Percentiles rank a stretch among this genome's conserved stretches.
phyloP scores from a whole-genome alignment of 1,139 yeast genomes.

The Candida dubliniensis region DNA sequence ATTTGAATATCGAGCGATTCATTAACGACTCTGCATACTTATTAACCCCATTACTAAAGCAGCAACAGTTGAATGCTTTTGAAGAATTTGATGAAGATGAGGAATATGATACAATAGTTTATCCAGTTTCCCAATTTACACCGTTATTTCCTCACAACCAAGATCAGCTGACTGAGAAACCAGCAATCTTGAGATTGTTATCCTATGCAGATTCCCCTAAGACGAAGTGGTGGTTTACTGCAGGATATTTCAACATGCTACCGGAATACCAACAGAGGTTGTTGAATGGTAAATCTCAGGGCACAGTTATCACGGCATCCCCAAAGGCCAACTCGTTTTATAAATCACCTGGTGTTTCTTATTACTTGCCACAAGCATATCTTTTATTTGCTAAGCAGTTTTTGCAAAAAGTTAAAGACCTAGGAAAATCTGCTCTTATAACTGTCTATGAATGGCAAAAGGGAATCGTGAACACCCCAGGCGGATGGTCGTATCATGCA shows the following conservation, averaged over 20 bases:
- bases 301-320: constrained; percentile 83
- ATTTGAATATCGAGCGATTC: constrained; percentile 55
- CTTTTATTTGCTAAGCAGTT: constrained; percentile 73
- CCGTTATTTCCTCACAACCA: constrained; percentile 66
- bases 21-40: constrained; percentile 57
- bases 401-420: constrained; percentile 50
- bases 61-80: constrained; percentile 35
- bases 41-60: constrained; percentile 58
- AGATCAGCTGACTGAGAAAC: constrained; percentile 74
- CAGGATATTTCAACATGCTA: constrained; percentile 93
- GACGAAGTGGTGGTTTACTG: constrained; percentile 85
- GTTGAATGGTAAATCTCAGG: constrained; percentile 59
- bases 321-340: constrained; percentile 94
- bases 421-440: constrained; percentile 50
- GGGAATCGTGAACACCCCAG: constrained; percentile 77
- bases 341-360: constrained; percentile 78
- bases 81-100: constrained; percentile 30
- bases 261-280: constrained; percentile 69
- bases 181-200: constrained; percentile 60
- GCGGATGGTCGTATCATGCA: constrained; percentile 99
- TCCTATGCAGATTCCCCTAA: constrained; percentile 56
- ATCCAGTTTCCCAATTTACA: constrained; percentile 89
- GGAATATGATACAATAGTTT: constrained; percentile 63
- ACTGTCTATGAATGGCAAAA: constrained; percentile 79
- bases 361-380: constrained; percentile 85